Conservation (phyloP, 306 rosid species). For the Adenanthera pavonina region DNA sequence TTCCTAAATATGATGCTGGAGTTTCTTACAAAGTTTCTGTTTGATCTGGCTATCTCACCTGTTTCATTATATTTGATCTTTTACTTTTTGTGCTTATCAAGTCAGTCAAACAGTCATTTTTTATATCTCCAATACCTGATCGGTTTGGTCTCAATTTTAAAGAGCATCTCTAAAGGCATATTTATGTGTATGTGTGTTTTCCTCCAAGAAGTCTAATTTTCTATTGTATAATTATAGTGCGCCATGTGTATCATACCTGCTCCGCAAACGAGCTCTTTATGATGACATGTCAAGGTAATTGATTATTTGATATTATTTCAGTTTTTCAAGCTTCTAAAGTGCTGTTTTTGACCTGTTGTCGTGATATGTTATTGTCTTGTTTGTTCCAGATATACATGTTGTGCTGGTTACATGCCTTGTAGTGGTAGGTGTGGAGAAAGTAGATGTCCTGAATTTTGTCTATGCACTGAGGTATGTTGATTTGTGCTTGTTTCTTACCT, state of each 20-base stretch:
- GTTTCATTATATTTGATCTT: background rate
- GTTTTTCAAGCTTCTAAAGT: slow-evolving; percentile 9
- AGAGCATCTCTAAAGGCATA: background rate
- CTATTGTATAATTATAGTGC: slow-evolving; percentile 53
- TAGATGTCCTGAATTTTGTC: slow-evolving; percentile 83
- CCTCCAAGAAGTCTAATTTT: slow-evolving; percentile 10
- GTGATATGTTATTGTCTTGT: slow-evolving; percentile 28
- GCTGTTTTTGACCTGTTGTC: background rate
- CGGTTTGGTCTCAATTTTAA: slow-evolving; percentile 11
- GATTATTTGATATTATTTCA: background rate
- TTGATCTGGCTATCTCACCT: background rate
- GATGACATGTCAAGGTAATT: slow-evolving; percentile 84
- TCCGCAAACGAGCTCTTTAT: slow-evolving; percentile 85
- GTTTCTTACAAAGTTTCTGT: slow-evolving; percentile 1
- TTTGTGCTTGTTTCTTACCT: background rate
- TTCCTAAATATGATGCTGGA: background rate
- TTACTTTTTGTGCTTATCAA: slow-evolving; percentile 19
- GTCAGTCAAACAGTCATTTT: background rate
- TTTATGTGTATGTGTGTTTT: background rate
- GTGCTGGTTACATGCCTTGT: slow-evolving; percentile 96
- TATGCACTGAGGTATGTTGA: slow-evolving; percentile 67
- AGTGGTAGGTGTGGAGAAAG: slow-evolving; percentile 96
- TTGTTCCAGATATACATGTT: slow-evolving; percentile 71
- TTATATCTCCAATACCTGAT: background rate
- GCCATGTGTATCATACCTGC: slow-evolving; percentile 82